These are phyloP conservation scores for Suhomyces kilbournensis DNA, from an alignment of 805 yeast genomes.

Conservation along the genomic window DNA sequence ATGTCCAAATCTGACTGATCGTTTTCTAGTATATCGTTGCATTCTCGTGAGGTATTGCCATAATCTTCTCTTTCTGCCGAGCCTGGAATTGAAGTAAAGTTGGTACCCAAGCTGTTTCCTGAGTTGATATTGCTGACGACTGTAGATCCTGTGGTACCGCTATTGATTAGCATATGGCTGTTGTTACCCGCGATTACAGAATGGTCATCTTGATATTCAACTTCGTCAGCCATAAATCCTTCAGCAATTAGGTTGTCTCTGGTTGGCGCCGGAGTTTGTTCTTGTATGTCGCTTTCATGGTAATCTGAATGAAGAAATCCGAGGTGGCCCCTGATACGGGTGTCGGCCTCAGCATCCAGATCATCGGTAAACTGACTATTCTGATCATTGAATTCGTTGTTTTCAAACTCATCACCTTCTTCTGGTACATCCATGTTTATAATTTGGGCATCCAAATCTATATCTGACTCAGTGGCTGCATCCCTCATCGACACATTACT, in stretches of 20 bases:
- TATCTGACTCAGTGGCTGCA: constrained; percentile 9
- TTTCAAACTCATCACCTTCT: constrained; percentile 16
- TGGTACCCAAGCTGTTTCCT: constrained; percentile 14
- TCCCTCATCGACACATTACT: constrained; percentile 5
- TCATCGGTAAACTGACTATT: constrained; percentile 1
- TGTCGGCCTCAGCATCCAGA: neutral
- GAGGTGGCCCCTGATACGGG: neutral
- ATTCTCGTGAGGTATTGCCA: constrained; percentile 3
- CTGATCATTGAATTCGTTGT: constrained; percentile 8
- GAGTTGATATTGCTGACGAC: constrained; percentile 11
- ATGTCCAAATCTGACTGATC: constrained; percentile 42
- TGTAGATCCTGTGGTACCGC: constrained; percentile 8
- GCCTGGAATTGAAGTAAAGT: constrained; percentile 17
- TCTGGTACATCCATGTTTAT: constrained; percentile 39
- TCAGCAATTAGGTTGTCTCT: constrained; percentile 25
- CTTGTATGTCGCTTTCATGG: neutral
- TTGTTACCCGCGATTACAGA: constrained; percentile 17
- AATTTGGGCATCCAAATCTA: constrained; percentile 47
- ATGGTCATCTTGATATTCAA: constrained; percentile 44
- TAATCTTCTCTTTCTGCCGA: constrained; percentile 5
- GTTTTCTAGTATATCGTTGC: constrained; percentile 8
- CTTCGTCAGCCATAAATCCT: constrained; percentile 48
- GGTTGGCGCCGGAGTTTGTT: neutral
- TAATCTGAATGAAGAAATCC: neutral
- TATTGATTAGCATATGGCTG: constrained; percentile 17